Base-by-base conservation (phyloP, 257 asterid species). In the Osmanthus fragrans region DNA sequence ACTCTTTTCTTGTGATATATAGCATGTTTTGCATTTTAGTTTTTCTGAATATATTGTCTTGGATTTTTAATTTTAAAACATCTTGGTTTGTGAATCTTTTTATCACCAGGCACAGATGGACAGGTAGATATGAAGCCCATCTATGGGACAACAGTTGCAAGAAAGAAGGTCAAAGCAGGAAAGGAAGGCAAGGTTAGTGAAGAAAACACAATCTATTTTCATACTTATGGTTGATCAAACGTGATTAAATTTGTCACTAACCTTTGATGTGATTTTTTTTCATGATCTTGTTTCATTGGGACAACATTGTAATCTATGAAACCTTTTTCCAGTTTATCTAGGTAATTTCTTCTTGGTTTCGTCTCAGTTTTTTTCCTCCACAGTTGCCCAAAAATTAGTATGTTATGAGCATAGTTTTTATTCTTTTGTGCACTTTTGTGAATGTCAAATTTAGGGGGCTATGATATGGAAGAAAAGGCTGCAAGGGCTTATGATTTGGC, bases 131-230 rank as follows among this genome's bases (percentile, higher is more conserved):
- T 82, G 99, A 95, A 87, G 99, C 98, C 5, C 99, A 95, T 89
- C 82, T 95, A 58, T 95, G 99, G 99, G 99, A 95, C 87, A 95
- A 95, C 54, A 93, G 98, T 82, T 93, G 98, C 70, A 95, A 95
- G 91, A 95, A 95, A 83, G 99, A 95, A 90, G 99, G 99, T n/a
- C 99, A 95, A 82, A 93, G 92, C 84, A 91, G 99, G 78, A 95
- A 95, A 82, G 99, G 99, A 66, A 90, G 98, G 70, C 99, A 95
- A 86, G 98, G 99, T 95, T 78, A 76, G 81, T 76, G 39, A 69
- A 32, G 72, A 69, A 33, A 78, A 72, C 29, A 11, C 33, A 42
- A 18, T 72, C 1, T 3, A 3, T 77, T 39, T 45, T 65, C n/a
- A 19, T 15, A 37, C 16, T 33, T 72, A 58, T 40, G 33, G 5